Conservation (phyloP, 352 stramenopile genomes). For the Phytophthora fragariaefolia region DNA sequence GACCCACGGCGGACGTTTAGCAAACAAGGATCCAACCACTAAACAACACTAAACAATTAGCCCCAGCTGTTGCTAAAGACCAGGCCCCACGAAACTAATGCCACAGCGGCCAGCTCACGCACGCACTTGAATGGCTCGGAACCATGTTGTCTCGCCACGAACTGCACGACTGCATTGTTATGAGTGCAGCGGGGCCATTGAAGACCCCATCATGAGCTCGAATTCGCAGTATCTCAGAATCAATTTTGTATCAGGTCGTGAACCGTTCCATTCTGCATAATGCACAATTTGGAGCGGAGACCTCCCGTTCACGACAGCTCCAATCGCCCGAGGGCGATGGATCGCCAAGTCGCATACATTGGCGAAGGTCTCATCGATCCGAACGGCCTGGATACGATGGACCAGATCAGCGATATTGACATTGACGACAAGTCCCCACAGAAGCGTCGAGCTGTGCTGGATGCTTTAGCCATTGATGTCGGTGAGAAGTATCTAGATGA, state of each 20-base stretch:
- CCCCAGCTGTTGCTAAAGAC: too few species aligned
- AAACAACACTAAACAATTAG: background rate
- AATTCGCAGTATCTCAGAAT: conserved; percentile 3
- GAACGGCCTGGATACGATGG: conserved; percentile 40
- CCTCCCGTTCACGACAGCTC: conserved; percentile 6
- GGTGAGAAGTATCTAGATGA: conserved; percentile 66
- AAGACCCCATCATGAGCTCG: background rate
- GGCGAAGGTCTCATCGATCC: conserved; percentile 61
- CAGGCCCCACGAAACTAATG: background rate
- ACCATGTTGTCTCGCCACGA: background rate
- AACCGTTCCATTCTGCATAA: background rate
- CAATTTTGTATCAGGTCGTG: conserved; percentile 2
- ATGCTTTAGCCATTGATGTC: conserved; percentile 61
- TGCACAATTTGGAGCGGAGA: background rate
- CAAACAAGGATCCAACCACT: background rate
- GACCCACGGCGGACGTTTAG: conserved; percentile 1
- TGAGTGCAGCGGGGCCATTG: background rate
- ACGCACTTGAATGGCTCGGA: conserved; percentile 1
- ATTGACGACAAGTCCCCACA: conserved; percentile 44
- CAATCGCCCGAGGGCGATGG: conserved; percentile 9
- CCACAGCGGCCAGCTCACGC: background rate
- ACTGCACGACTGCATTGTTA: background rate
- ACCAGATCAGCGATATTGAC: conserved; percentile 41
- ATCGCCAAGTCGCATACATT: conserved; percentile 45
- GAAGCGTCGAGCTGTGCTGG: conserved; percentile 35